A percentile compares a stretch with the other conserved stretches of the same genome.
Conservation (phyloP, 2,329 filamentous ascomycete species). For the Penicillium sp. region DNA sequence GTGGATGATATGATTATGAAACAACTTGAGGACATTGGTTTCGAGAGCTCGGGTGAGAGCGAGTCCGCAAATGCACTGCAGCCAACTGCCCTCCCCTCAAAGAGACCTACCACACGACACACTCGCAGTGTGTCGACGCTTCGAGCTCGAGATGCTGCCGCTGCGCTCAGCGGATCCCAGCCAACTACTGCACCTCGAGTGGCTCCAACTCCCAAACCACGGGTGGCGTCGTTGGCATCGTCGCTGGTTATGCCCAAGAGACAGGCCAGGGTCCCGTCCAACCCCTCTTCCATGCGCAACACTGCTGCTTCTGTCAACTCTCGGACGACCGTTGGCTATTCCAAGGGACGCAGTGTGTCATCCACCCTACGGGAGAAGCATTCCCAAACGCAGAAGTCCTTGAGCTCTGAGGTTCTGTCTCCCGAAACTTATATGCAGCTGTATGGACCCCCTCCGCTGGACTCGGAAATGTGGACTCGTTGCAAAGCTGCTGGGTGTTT, state of each 20-base stretch:
- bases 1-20: slow-evolving; percentile 67
- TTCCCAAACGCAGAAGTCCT: slow-evolving; percentile 21
- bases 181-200: slow-evolving; percentile 35
- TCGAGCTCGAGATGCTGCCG: slow-evolving; percentile 43
- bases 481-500: slow-evolving; percentile 43
- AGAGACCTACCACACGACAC: slow-evolving; percentile 26
- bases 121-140: slow-evolving; percentile 40
- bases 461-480: slow-evolving; percentile 46
- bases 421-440: slow-evolving; percentile 46
- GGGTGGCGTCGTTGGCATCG: slow-evolving; percentile 32
- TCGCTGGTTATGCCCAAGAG: slow-evolving; percentile 39
- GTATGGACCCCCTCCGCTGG: slow-evolving; percentile 44
- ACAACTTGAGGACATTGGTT: slow-evolving; percentile 63
- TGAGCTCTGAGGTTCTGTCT: slow-evolving; percentile 33
- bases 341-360: slow-evolving; percentile 62
- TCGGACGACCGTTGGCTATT: slow-evolving; percentile 81
- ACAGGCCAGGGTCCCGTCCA: slow-evolving; percentile 49
- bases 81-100: slow-evolving; percentile 26
- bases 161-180: slow-evolving; percentile 37
- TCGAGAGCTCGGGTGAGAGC: slow-evolving; percentile 59
- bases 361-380: slow-evolving; percentile 32
- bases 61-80: slow-evolving; percentile 37
- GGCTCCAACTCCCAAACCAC: slow-evolving; percentile 37
- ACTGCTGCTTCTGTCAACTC: slow-evolving; percentile 67
- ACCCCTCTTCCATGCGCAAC: slow-evolving; percentile 57